phyloP scores from a whole-genome alignment of 192 early-diverging fungal genomes.

The Blastocladiella britannica region DNA sequence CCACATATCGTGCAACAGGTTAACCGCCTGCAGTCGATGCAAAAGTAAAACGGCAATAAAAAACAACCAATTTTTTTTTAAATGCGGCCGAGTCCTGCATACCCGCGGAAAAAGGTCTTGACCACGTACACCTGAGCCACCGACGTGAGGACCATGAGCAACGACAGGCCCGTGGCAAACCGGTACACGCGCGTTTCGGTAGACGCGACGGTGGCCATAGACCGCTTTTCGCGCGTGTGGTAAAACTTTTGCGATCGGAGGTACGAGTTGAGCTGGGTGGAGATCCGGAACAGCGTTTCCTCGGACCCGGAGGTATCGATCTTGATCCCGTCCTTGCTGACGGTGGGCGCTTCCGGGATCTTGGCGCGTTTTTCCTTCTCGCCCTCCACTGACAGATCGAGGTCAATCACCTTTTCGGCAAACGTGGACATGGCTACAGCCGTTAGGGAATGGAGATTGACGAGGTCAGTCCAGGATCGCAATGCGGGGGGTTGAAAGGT shows the following conservation, averaged over 20 bases:
- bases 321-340: slow-evolving; percentile 16
- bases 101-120: slow-evolving; percentile 83
- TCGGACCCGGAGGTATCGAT: slow-evolving; percentile 26
- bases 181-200: slow-evolving; percentile 77
- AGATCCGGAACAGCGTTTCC: slow-evolving; percentile 35
- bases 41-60: no score
- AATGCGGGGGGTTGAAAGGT: no score
- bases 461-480: no score
- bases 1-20: no score
- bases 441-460: no score
- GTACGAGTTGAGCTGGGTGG: slow-evolving; percentile 40
- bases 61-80: no score
- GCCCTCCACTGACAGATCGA: slow-evolving; percentile 83
- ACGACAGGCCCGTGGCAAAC: slow-evolving; percentile 65
- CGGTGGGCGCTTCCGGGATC: slow-evolving; percentile 16
- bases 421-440: slow-evolving; percentile 73
- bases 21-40: no score
- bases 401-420: slow-evolving; percentile 85
- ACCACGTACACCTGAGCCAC: slow-evolving; percentile 87
- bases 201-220: slow-evolving; percentile 69
- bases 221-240: slow-evolving; percentile 73
- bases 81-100: no score
- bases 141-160: slow-evolving; percentile 61
- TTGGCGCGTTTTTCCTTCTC: slow-evolving; percentile 31
- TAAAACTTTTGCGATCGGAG: slow-evolving; percentile 73